Percentiles rank a stretch among this genome's conserved stretches.
Evolutionary conservation across 2,329 filamentous ascomycete genomes (phyloP).

Genomic region (Colletotrichum abscissum): DNA sequence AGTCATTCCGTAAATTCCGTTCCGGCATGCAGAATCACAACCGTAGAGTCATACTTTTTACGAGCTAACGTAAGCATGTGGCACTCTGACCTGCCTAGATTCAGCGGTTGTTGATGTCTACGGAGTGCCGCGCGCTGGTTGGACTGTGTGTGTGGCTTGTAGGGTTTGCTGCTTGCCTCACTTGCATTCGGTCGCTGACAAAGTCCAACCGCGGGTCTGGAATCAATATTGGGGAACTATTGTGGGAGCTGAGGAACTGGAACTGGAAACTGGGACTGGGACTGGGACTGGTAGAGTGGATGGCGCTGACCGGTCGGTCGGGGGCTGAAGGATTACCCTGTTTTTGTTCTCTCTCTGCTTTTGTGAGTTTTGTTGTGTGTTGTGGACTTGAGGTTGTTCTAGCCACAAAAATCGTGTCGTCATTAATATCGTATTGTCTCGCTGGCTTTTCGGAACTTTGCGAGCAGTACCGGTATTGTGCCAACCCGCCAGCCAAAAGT

Average conservation of each 20-base stretch:
- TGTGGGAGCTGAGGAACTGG: too few relatives aligned
- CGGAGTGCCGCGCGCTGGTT: not conserved
- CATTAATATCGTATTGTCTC: not conserved
- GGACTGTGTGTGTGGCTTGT: not conserved
- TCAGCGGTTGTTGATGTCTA: not conserved
- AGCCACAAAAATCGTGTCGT: not conserved
- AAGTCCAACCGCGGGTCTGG: not conserved
- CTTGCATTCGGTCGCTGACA: not conserved
- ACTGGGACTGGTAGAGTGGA: not conserved
- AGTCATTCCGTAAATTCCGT: not conserved
- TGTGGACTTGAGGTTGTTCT: not conserved
- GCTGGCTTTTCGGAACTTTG: not conserved
- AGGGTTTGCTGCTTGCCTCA: not conserved
- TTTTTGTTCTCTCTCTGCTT: not conserved
- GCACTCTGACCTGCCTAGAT: not conserved
- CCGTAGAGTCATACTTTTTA: conserved; percentile 1
- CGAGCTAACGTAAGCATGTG: conserved; percentile 9
- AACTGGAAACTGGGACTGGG: too few relatives aligned
- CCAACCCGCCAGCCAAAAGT: not conserved
- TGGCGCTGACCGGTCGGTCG: not conserved
- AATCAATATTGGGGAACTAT: too few relatives aligned
- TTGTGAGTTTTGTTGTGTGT: not conserved
- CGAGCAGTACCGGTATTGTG: not conserved
- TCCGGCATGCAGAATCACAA: not conserved
- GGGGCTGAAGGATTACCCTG: not conserved